phyloP scores from a whole-genome alignment of 805 yeast genomes.

The Candida pseudofarinosa region DNA sequence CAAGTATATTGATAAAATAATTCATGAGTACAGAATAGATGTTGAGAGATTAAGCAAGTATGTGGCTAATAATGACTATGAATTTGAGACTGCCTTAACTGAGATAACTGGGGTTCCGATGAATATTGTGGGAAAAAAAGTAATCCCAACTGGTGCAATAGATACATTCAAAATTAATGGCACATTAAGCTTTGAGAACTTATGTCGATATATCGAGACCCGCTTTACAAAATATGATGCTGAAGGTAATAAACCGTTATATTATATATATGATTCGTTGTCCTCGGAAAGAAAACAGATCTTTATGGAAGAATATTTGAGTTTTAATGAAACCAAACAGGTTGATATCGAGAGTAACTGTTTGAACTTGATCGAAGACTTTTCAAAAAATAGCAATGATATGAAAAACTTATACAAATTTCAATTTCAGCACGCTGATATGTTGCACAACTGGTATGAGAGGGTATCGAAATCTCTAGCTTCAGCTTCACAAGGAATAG shows the following conservation, averaged over 20 bases:
- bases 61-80: not conserved
- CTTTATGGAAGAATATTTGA: constrained; percentile 23
- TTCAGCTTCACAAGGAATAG: not conserved
- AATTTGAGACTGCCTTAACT: not conserved
- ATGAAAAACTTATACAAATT: constrained; percentile 5
- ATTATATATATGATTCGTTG: constrained; percentile 18
- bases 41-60: constrained; percentile 1
- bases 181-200: constrained; percentile 13
- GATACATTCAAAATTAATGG: constrained; percentile 14
- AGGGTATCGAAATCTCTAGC: constrained; percentile 1
- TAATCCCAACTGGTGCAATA: constrained; percentile 1
- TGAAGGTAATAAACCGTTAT: constrained; percentile 7
- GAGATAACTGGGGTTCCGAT: not conserved
- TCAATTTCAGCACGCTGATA: constrained; percentile 6
- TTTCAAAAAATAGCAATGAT: constrained; percentile 4
- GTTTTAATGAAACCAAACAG: constrained; percentile 23
- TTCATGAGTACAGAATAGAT: constrained; percentile 4
- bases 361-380: constrained; percentile 13
- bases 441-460: constrained; percentile 13
- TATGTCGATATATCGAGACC: constrained; percentile 21
- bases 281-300: constrained; percentile 4
- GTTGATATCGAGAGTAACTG: constrained; percentile 23
- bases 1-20: constrained; percentile 5
- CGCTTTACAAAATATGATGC: constrained; percentile 11
- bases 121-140: not conserved